Evolutionary conservation across 768 basidiomycete species (phyloP), one percentile per base, ranked within the genome.

Genomic region (Mrakia hoshinonis): DNA sequence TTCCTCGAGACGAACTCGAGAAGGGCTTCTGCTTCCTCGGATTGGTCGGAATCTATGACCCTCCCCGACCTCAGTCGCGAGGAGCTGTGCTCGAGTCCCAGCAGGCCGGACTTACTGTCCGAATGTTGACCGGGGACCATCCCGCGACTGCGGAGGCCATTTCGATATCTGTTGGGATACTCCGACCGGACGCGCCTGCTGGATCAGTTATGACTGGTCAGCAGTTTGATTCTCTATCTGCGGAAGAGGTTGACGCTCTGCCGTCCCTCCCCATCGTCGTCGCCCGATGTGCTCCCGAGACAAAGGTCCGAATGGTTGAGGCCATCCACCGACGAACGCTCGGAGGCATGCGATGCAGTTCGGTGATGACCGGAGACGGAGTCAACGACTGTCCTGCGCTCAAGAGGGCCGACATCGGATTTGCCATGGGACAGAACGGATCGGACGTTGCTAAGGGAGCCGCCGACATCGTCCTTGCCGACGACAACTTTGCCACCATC

Each of bases 401-500:
- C 63, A 83, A 85, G 68, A 81, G 83, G 15, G 83, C 85, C 29
- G 86, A 87, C 75, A 81, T 86, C 60, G 84, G 86, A 9, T 83
- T 87, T 48, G 86, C 85, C 0, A 85, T 87, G 78, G 85, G 86
- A 15, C 79, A 82, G 78, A 82, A 81, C 34, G 85, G 85, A 7
- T 82, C 81, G 4, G 85, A 85, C 73, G 85, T 86, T 43, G 85
- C 85, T 2, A 85, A 87, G 76, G 84, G 85, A 72, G 86, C 86
- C 5, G 83, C 86, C 7, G 86, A 87, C 75, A 82, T 88, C 67
- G 83, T 88, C 22, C 81, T 89, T 18, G 81, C 87, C 62, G 84
- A 87, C 69, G 85, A 86, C 76, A 85, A 87, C 76, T 87, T 89
- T 74, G 84, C 85, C 1, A 85, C 86, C 1, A 87, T 88, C 72